Base-by-base conservation (phyloP, 306 rosid genomes). In the Medicago ruthenica region DNA sequence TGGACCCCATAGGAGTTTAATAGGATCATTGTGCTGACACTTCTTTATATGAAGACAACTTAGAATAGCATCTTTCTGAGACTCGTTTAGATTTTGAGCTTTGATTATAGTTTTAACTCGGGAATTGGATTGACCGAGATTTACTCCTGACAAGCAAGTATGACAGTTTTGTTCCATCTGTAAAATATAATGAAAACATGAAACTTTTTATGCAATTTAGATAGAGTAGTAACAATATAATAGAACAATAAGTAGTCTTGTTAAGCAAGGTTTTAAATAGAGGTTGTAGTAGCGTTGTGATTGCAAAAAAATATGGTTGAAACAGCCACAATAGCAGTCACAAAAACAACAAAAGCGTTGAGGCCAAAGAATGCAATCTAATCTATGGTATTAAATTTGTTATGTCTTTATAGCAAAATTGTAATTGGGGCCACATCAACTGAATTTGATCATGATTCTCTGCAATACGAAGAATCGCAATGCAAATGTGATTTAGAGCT, bases 1-100 rank as follows among this genome's bases (percentile, higher is more conserved):
- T 59, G 93, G 96, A 0, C 96, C 96, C 93, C 91, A 88, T 55
- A 90, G 86, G 13, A 88, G 80, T 69, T 87, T 80, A 21, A 88
- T 40, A 18, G 70, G 51, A 50, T 76, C 76, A 17, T 37, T 40
- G 10, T 84, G 88, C 8, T 4, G 45, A 21, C 87, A 87, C 13
- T 76, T 55, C 17, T 57, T 83, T 61, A 61, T 62, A 5, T 57
- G 39, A 2, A 88, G 70, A 77, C 85, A 88, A 34, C 83, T 85
- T 47, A 73, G 27, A 58, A 90, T 62, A 0, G 86, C 93, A 13
- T 44, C 59, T 62, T 67, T n/a, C 24, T 91, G 93, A 18, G 89
- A 79, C 41, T 79, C 61, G 70, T 91, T 88, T 22, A 88, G 84
- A 68, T 86, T 83, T 0, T 84, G 81, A 36, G 64, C 16, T 1